Percentiles rank a stretch among this genome's conserved stretches.
Evolutionary conservation across 2,329 filamentous ascomycete genomes (phyloP).

Genomic region (Aphanocladium album): DNA sequence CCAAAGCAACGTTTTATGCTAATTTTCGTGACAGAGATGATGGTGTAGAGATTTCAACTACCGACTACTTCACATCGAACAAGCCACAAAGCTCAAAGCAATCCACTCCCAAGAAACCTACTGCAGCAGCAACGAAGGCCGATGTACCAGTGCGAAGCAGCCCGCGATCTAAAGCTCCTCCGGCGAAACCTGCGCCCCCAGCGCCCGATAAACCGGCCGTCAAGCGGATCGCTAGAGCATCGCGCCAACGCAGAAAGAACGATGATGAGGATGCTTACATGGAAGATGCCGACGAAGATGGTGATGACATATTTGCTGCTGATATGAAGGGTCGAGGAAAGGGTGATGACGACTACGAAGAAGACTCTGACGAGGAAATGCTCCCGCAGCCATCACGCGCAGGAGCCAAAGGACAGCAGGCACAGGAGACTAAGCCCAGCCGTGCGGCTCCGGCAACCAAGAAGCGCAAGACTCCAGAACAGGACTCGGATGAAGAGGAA

Average conservation of each 20-base stretch:
- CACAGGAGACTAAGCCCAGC: constrained; percentile 21
- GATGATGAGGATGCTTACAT: constrained; percentile 55
- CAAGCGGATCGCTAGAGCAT: constrained; percentile 37
- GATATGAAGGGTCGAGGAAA: constrained; percentile 62
- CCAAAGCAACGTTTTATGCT: constrained; percentile 5
- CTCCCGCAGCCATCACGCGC: constrained; percentile 55
- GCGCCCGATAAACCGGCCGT: constrained; percentile 26
- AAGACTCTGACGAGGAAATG: constrained; percentile 68
- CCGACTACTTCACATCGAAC: constrained; percentile 51
- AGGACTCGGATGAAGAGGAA: constrained; percentile 51
- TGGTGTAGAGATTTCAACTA: constrained; percentile 49
- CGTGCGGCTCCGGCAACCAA: constrained; percentile 33
- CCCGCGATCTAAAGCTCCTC: constrained; percentile 40
- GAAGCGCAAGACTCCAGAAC: constrained; percentile 55
- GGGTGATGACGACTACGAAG: constrained; percentile 70
- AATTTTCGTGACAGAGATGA: constrained; percentile 29
- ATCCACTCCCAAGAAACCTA: constrained; percentile 30
- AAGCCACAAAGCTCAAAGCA: constrained; percentile 38
- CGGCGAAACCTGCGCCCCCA: constrained; percentile 23
- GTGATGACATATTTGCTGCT: constrained; percentile 78
- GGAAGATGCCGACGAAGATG: constrained; percentile 65
- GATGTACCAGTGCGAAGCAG: constrained; percentile 48
- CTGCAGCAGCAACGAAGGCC: constrained; percentile 32
- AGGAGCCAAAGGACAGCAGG: constrained; percentile 37
- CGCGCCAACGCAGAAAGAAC: constrained; percentile 36